Conservation (phyloP, 331 rosid genomes). For the Dryas integrifolia region DNA sequence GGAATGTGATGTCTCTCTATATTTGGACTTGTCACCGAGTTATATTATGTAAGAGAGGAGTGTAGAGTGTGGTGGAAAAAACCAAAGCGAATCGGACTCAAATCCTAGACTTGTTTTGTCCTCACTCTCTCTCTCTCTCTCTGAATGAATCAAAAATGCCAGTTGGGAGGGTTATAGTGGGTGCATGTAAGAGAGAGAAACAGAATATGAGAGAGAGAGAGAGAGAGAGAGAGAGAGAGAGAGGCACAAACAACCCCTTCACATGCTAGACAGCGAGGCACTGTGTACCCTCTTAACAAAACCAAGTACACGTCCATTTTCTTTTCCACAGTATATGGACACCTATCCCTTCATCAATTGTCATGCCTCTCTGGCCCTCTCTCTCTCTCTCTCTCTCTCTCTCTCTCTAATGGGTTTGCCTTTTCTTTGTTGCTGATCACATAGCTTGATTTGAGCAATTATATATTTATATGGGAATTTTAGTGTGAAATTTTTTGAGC, state of each 20-base stretch:
- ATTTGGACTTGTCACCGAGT: constrained; percentile 29
- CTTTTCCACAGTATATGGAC: constrained; percentile 47
- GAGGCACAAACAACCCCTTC: constrained; percentile 35
- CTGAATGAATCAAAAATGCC: constrained; percentile 52
- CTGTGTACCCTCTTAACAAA: constrained; percentile 56
- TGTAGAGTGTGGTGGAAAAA: constrained; percentile 34
- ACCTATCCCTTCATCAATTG: constrained; percentile 38
- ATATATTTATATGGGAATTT: neutral
- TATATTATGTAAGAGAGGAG: constrained; percentile 28
- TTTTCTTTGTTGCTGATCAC: constrained; percentile 12
- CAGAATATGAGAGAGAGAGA: constrained; percentile 21
- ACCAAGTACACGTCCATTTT: constrained; percentile 58
- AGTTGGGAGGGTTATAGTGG: constrained; percentile 54
- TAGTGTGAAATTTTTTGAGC: neutral
- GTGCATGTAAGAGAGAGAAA: constrained; percentile 48
- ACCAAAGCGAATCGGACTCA: constrained; percentile 37
- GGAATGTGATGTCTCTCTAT: constrained; percentile 23
- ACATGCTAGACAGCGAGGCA: constrained; percentile 89
- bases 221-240: constrained; percentile 5
- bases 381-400: constrained; percentile 3
- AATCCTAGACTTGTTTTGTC: constrained; percentile 61
- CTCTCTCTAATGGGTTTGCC: constrained; percentile 1
- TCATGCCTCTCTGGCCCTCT: constrained; percentile 19
- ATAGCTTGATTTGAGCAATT: neutral
- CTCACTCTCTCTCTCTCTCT: constrained; percentile 32